Evolutionary conservation across 148 eudicot genomes (phyloP).

Genomic region (Dysphania ambrosioides): DNA sequence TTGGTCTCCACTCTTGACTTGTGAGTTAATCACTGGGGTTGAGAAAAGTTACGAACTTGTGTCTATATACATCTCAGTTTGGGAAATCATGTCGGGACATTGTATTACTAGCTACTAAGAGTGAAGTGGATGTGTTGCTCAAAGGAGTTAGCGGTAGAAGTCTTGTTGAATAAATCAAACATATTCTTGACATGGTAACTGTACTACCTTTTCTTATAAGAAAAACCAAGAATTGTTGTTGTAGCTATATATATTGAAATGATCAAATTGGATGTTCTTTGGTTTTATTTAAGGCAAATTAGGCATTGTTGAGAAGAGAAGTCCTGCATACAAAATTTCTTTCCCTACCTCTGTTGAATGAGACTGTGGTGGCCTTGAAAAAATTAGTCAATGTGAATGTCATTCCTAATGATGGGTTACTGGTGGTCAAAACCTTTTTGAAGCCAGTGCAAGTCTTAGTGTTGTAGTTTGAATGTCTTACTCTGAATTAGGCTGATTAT

Average conservation of each 20-base stretch:
- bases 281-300: slow-evolving; percentile 51
- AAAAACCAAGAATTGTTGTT: neutral
- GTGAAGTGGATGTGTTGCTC: slow-evolving; percentile 40
- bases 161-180: slow-evolving; percentile 64
- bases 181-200: slow-evolving; percentile 74
- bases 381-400: slow-evolving; percentile 62
- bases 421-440: slow-evolving; percentile 47
- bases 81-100: slow-evolving; percentile 37
- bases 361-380: slow-evolving; percentile 58
- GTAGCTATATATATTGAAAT: neutral
- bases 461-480: slow-evolving; percentile 3
- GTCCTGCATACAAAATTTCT: slow-evolving; percentile 87
- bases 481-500: neutral
- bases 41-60: neutral
- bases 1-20: neutral
- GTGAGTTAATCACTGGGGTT: neutral
- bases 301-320: slow-evolving; percentile 68
- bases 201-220: slow-evolving; percentile 4
- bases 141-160: slow-evolving; percentile 47
- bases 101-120: slow-evolving; percentile 54
- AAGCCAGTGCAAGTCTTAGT: neutral
- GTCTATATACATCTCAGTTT: neutral
- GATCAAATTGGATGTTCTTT: slow-evolving; percentile 10
- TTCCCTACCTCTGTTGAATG: slow-evolving; percentile 64
- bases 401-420: slow-evolving; percentile 80